These are phyloP conservation scores for Penicillium paxilli DNA, from an alignment of 495 filamentous ascomycete species.

Conservation along the genomic window DNA sequence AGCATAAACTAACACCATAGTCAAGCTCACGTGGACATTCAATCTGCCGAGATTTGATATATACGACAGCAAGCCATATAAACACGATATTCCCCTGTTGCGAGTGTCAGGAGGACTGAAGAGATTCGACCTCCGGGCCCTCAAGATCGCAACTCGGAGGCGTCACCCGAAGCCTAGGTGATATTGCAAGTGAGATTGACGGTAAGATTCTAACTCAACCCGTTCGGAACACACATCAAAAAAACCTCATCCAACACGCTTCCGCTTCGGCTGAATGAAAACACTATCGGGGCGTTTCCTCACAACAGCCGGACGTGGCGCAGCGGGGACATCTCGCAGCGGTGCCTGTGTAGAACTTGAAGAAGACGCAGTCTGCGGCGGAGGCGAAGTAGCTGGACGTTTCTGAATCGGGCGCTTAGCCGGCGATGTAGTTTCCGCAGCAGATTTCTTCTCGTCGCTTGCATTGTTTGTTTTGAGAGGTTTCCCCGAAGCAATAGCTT, in stretches of 20 bases:
- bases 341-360: neutral
- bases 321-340: neutral
- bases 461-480: conserved; percentile 3
- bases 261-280: conserved; percentile 44
- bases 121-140: too few relatives aligned
- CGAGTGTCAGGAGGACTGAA: too few relatives aligned
- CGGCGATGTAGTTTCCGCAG: neutral
- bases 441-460: neutral
- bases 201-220: neutral
- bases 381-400: neutral
- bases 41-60: too few relatives aligned
- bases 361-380: neutral
- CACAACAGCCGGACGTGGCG: conserved; percentile 19
- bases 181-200: too few relatives aligned
- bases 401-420: neutral
- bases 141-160: too few relatives aligned
- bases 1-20: too few relatives aligned
- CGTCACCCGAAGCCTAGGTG: too few relatives aligned
- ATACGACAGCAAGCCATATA: too few relatives aligned
- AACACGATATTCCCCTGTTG: too few relatives aligned
- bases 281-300: conserved; percentile 37
- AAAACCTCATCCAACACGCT: conserved; percentile 18
- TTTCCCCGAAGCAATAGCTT: conserved; percentile 28
- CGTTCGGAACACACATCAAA: neutral
- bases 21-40: too few relatives aligned